Evolutionary conservation across 2,329 filamentous ascomycete genomes (phyloP), one percentile per base, ranked within the genome.

Genomic region (Catunica adiposa): DNA sequence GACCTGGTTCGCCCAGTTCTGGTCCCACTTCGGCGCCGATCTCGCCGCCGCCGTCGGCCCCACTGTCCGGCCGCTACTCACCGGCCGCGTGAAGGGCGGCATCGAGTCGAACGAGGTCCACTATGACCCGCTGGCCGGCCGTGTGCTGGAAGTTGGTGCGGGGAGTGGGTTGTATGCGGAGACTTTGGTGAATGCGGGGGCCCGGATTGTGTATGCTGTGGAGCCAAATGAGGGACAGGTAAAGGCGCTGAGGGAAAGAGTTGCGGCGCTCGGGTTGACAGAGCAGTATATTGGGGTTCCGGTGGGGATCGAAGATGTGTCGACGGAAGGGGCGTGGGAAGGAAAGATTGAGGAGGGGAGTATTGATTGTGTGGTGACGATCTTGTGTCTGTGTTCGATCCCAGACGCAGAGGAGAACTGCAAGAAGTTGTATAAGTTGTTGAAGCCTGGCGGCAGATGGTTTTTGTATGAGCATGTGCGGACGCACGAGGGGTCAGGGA

Each of bases 381-480:
- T 83, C 25, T 68, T 82, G 55, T 81, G 79, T 55, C 69, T 83
- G 31, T 84, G 80, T 69, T 78, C 76, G 61, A 80, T 83, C 53
- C 80, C 80, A 0, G 73, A 79, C 2, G 79, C 78, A 2, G 68
- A 76, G 61, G 66, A 68, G 60, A 78, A 81, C 58, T 72, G 80
- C 58, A 66, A 65, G 56, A 71, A 74, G 59, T 64, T 83, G 29
- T 82, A 81, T 63, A 66, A 69, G 31, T 73, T 75, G 54, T 68
- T 83, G 58, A 81, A 79, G 66, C 74, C 76, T 3, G 80, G 80
- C 3, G 80, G 80, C 0, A 68, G 74, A 38, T 82, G 79, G 78
- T 79, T 80, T 59, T 71, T 79, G 1, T 82, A 74, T 61, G 80
- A 83, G 67, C 80, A 83, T 61, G 76, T 83, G 40, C 63, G 65